Evolutionary conservation across 345 rosid species (phyloP), one percentile per base, ranked within the genome.

Genomic region (Ceriops decandra): DNA sequence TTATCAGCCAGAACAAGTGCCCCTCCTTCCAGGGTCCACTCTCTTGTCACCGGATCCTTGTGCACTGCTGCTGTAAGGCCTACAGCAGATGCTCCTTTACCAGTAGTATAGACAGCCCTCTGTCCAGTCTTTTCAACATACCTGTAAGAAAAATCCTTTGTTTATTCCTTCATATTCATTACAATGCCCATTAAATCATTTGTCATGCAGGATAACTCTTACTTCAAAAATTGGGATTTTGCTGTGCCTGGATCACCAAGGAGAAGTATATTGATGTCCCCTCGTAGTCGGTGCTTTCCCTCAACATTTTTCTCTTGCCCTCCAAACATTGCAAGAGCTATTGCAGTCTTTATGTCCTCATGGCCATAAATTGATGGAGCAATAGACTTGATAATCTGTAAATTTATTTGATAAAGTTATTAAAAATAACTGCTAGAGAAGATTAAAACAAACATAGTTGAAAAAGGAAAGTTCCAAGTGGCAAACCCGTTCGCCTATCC

Each of bases 1-100:
- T 85, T 85, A 74, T 95, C 99, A 52, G 98, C 99, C 59, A 91
- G 87, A 76, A 95, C 99, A 79, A 95, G 99, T 68, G 99, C 98
- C 13, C 99, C 99, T 65, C 99, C 99, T 88, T 95, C 99, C 60
- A 95, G 99, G 20, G 99, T 95, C 99, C 99, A 95, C 82, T 95
- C 99, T 72, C 95, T 84, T 60, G 99, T 95, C 67, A 95, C 95
- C 47, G 99, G 99, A 71, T 95, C 99, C 82, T 95, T 95, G 87
- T 95, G 99, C 74, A 95, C 99, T 38, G 99, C 99, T 72, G 97
- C 96, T 35, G 99, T 95, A 32, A 95, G 88, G 61, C 99, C 98
- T 33, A 95, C 93, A 59, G 99, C 99, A 66, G 99, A 95, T 68
- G 98, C 99, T 75, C 99, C 99, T 80, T 95, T 95, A 28, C 99